Evolutionary conservation across 2,329 filamentous ascomycete genomes (phyloP), one percentile per base, ranked within the genome.

Genomic region (Thielaviopsis punctulata): DNA sequence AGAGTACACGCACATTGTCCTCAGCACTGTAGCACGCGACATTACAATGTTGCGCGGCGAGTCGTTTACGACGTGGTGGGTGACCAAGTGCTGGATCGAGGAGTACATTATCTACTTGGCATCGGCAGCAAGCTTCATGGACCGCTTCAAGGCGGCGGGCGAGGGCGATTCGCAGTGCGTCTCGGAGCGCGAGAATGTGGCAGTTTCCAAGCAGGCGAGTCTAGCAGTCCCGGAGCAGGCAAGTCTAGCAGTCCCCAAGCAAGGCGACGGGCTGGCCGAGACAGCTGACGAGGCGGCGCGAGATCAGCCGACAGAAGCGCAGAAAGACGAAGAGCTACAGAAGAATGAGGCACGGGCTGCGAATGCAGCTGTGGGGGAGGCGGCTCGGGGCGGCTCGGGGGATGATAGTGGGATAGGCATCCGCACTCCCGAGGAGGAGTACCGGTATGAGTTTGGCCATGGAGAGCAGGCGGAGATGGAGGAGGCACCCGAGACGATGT

Each of bases 1-100:
- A 9, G 82, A 82, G 66, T 86, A 81, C 57, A 80, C 90, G 41
- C 82, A 86, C 59, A 75, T 80, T 22, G 71, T 92, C 21, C 82
- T 85, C 12, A 86, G 83, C 7, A 80, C 84, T 19, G 82, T 86
- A 18, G 79, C 92, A 69, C 76, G 86, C 52, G 87, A 93, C 60
- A 76, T 93, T 53, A 92, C 86, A 0, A 80, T 92, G 49, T 74
- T 79, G 41, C 81, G 84, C 57, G 84, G 83, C 18, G 79, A 82
- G 62, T 89, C 84, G 61, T 93, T 90, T 61, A 83, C 85, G n/a
- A 82, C 84, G 5, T 93, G 87, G 87, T 92, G 86, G 86, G 85
- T 95, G 54, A 88, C 88, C 3, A 95, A 95, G 64, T 89, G 90
- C 54, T 96, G 90, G 73, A 77, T 95, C 50, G 89, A 95, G 61